These are phyloP conservation scores for Populus davidiana DNA, from an alignment of 345 rosid genomes.

Conservation along the genomic window DNA sequence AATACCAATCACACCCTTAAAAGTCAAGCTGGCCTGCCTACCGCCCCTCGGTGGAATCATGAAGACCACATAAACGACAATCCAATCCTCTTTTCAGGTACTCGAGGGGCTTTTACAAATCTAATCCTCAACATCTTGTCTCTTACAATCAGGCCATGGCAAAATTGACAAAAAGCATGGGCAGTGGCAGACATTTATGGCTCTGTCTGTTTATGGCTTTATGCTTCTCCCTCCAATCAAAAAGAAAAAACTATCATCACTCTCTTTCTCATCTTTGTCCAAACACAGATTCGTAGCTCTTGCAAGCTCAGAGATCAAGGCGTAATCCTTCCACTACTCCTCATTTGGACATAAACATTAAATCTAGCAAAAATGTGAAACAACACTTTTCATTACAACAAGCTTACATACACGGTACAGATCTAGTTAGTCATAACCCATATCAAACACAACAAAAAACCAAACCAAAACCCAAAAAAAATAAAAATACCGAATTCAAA, in stretches of 20 bases:
- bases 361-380: not conserved
- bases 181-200: slow-evolving; percentile 15
- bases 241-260: not conserved
- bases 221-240: not conserved
- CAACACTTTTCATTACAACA: slow-evolving; percentile 8
- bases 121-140: slow-evolving; percentile 1
- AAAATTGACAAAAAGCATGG: not conserved
- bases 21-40: not conserved
- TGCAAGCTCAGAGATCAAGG: not conserved
- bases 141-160: slow-evolving; percentile 5
- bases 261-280: not conserved
- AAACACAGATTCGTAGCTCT: not conserved
- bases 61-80: slow-evolving; percentile 4
- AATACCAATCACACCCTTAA: not conserved
- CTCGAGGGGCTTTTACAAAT: not conserved
- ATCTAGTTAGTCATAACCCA: not conserved
- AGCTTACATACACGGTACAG: slow-evolving; percentile 8
- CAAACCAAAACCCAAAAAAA: slow-evolving; percentile 5
- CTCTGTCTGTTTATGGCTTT: not conserved
- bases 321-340: not conserved
- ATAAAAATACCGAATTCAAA: not conserved
- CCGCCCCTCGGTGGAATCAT: not conserved
- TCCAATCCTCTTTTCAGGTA: slow-evolving; percentile 4
- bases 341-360: not conserved
- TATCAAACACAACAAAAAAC: slow-evolving; percentile 4